Conservation (phyloP, 2,329 filamentous ascomycete genomes). For the Fusarium cicatricum region DNA sequence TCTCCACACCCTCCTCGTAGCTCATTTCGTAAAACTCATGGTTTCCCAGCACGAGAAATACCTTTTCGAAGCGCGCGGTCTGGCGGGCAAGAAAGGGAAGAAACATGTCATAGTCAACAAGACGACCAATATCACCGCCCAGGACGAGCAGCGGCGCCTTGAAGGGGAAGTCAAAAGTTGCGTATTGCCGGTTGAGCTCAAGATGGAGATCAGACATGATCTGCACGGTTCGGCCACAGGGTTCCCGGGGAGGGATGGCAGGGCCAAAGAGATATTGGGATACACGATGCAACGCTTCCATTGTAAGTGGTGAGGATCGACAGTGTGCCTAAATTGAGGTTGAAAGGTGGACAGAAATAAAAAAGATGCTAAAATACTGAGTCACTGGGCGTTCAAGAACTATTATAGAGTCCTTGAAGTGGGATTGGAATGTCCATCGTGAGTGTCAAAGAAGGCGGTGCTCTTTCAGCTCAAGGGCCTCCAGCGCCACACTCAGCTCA, state of each 20-base stretch:
- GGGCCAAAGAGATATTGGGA: slow-evolving; percentile 34
- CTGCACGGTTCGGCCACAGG: slow-evolving; percentile 37
- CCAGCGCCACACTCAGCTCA: slow-evolving; percentile 22
- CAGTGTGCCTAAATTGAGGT: too few relatives aligned
- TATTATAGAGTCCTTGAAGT: slow-evolving; percentile 18
- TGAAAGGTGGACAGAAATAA: background rate
- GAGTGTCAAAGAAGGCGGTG: slow-evolving; percentile 24
- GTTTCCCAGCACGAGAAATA: slow-evolving; percentile 61
- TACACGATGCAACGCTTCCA: slow-evolving; percentile 28
- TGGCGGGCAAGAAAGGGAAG: slow-evolving; percentile 54
- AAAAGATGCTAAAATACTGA: background rate
- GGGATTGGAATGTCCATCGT: slow-evolving; percentile 17
- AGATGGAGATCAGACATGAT: slow-evolving; percentile 61
- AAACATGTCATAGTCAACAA: slow-evolving; percentile 57
- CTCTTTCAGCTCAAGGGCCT: slow-evolving; percentile 31
- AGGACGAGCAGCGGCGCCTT: slow-evolving; percentile 55
- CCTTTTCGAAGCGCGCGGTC: slow-evolving; percentile 51
- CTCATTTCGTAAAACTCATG: slow-evolving; percentile 61
- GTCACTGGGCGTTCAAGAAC: background rate
- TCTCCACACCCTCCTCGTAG: slow-evolving; percentile 48
- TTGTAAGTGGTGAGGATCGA: background rate
- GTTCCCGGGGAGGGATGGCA: slow-evolving; percentile 16
- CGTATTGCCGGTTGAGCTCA: slow-evolving; percentile 55
- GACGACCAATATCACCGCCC: slow-evolving; percentile 59
- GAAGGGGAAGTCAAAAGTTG: slow-evolving; percentile 51